Evolutionary conservation across 1,139 yeast genomes (phyloP), one percentile per base, ranked within the genome.

Genomic region (Lodderomyces margitis): DNA sequence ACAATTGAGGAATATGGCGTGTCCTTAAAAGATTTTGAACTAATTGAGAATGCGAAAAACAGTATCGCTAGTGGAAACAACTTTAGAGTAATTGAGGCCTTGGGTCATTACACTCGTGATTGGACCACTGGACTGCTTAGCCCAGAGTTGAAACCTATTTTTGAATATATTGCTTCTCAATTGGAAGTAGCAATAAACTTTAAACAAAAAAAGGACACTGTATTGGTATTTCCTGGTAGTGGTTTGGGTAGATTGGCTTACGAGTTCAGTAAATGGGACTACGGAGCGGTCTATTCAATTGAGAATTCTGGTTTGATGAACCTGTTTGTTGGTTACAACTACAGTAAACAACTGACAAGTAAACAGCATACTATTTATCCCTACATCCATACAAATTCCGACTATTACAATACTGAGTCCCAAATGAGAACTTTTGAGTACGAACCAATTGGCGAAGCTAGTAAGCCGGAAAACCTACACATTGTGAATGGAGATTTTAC

Each of bases 271-370:
- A 40, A 46, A 4, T 68, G 65, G 6, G 50, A 47, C 2, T 69
- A 70, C 48, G 61, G 64, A 0, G 56, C 72, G 1, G 87, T 86
- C 0, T 81, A 81, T 47, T 80, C 92, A 0, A 74, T 87, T 16
- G 96, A 88, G 55, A 76, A 74, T 55, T 83, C 89, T 5, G 76
- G 85, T 25, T 57, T 84, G 44, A 87, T 87, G 96, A 78, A 75
- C 46, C 55, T 76, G 2, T 75, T 83, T 51, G 79, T 83, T 54
- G 72, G 75, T 46, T 86, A 74, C 57, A 67, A 81, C 1, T 79
- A 80, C 39, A 20, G 48, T 1, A 38, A 30, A 5, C 21, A 16
- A 4, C 14, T 21, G 21, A 11, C 16, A 25, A 15, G 27, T 10
- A 20, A 31, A n/a, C 27, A 34, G n/a, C 42, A 57, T 32, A 48